phyloP scores from a whole-genome alignment of 257 asterid species.

The Eucommia ulmoides region DNA sequence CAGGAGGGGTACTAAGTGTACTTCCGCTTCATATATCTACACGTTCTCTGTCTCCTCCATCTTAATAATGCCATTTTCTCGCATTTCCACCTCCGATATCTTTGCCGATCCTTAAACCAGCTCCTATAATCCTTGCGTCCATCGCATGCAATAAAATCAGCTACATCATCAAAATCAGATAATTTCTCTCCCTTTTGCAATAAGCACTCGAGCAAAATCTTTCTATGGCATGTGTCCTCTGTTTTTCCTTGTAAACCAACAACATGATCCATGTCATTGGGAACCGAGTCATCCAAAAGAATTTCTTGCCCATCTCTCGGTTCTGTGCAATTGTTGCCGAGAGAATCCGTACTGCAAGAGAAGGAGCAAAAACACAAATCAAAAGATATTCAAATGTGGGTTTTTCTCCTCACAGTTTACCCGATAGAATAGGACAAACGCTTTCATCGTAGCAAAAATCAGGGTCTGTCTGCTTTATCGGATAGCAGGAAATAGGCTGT shows the following conservation, averaged over 20 bases:
- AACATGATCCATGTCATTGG: constrained; percentile 12
- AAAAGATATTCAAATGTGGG: background rate
- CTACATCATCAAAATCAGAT: constrained; percentile 40
- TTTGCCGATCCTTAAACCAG: constrained; percentile 54
- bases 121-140: constrained; percentile 51
- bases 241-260: constrained; percentile 42
- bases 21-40: too few relatives aligned
- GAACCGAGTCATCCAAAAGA: constrained; percentile 10
- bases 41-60: constrained; percentile 67
- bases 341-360: constrained; percentile 14
- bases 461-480: too few relatives aligned
- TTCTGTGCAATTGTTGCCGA: constrained; percentile 7
- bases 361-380: too few relatives aligned
- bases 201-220: constrained; percentile 45
- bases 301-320: constrained; percentile 11
- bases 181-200: constrained; percentile 3
- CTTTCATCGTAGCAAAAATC: too few relatives aligned
- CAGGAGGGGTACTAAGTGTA: too few relatives aligned
- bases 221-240: constrained; percentile 55
- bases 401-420: background rate
- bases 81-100: constrained; percentile 38
- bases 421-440: too few relatives aligned
- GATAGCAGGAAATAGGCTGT: too few relatives aligned
- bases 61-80: constrained; percentile 43
- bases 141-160: constrained; percentile 54